Percentiles rank a stretch among this genome's conserved stretches.
These are phyloP conservation scores for Fusarium sp. DNA, from an alignment of 2,329 filamentous ascomycete genomes.

Conservation along the genomic window DNA sequence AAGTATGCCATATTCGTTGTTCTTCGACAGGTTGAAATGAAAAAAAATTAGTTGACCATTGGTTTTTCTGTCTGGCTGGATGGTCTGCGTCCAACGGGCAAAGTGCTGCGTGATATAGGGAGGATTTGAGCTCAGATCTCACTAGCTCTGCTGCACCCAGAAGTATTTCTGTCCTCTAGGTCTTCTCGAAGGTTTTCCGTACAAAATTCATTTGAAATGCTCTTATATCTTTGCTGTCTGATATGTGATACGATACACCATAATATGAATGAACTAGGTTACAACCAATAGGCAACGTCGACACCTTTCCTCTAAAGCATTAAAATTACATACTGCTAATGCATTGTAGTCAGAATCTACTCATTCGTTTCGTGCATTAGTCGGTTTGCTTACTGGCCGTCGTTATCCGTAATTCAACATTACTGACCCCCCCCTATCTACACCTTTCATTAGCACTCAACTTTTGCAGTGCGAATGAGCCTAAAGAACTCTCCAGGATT, in stretches of 20 bases:
- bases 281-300: neutral
- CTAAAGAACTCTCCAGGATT: too few relatives aligned
- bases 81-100: slow-evolving; percentile 20
- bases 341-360: neutral
- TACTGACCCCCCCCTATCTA: neutral
- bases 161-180: slow-evolving; percentile 45
- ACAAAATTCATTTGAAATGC: slow-evolving; percentile 45
- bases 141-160: slow-evolving; percentile 41
- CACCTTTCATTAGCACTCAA: neutral
- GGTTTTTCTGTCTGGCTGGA: slow-evolving; percentile 40
- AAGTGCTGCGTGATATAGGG: slow-evolving; percentile 29
- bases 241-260: neutral
- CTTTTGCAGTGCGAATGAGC: neutral
- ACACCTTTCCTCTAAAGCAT: neutral
- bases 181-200: slow-evolving; percentile 45
- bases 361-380: neutral
- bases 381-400: neutral
- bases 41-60: slow-evolving; percentile 45
- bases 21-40: slow-evolving; percentile 45
- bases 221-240: slow-evolving; percentile 14
- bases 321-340: too few relatives aligned
- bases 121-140: slow-evolving; percentile 38
- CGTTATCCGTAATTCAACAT: too few relatives aligned
- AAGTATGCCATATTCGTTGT: slow-evolving; percentile 41
- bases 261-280: neutral